phyloP scores from a whole-genome alignment of 495 filamentous ascomycete genomes.

The Hypomontagnella monticulosa region DNA sequence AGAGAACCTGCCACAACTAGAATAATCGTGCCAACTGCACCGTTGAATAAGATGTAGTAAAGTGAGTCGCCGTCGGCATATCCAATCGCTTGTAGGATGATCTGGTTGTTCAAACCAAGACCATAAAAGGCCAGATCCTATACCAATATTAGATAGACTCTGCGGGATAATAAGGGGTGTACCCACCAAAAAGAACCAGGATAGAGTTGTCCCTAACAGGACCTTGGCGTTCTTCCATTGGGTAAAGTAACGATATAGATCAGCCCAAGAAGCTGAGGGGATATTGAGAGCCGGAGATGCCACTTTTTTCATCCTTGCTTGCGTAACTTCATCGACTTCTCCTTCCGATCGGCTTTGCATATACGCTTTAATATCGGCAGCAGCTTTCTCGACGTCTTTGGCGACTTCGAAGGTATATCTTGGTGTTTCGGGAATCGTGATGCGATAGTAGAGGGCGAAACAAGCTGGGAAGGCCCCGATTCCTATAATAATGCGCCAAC shows the following conservation, averaged over 20 bases:
- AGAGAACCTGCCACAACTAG: slow-evolving; percentile 79
- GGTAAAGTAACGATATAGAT: slow-evolving; percentile 70
- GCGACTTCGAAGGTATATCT: slow-evolving; percentile 85
- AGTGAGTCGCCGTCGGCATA: slow-evolving; percentile 66
- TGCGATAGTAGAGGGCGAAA: slow-evolving; percentile 82
- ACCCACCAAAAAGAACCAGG: slow-evolving; percentile 80
- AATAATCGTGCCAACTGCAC: slow-evolving; percentile 79
- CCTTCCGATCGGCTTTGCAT: slow-evolving; percentile 66
- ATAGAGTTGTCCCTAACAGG: slow-evolving; percentile 78
- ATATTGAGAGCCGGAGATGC: slow-evolving; percentile 58
- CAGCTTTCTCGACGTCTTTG: slow-evolving; percentile 76
- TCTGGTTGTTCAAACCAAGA: slow-evolving; percentile 77
- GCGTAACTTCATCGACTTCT: slow-evolving; percentile 48
- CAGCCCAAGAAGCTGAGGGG: slow-evolving; percentile 71
- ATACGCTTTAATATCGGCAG: slow-evolving; percentile 73
- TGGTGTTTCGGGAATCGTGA: slow-evolving; percentile 82
- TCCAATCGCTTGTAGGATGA: slow-evolving; percentile 74
- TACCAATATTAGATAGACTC: slow-evolving; percentile 8
- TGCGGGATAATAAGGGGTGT: slow-evolving; percentile 22
- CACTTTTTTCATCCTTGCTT: slow-evolving; percentile 46
- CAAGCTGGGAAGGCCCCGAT: slow-evolving; percentile 80
- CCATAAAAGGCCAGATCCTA: slow-evolving; percentile 77
- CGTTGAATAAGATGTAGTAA: slow-evolving; percentile 72
- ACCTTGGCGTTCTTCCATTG: slow-evolving; percentile 79
- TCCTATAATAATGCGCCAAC: slow-evolving; percentile 84